These are phyloP conservation scores for Simplicillium sp. DNA, from an alignment of 2,329 filamentous ascomycete genomes.

Conservation along the genomic window DNA sequence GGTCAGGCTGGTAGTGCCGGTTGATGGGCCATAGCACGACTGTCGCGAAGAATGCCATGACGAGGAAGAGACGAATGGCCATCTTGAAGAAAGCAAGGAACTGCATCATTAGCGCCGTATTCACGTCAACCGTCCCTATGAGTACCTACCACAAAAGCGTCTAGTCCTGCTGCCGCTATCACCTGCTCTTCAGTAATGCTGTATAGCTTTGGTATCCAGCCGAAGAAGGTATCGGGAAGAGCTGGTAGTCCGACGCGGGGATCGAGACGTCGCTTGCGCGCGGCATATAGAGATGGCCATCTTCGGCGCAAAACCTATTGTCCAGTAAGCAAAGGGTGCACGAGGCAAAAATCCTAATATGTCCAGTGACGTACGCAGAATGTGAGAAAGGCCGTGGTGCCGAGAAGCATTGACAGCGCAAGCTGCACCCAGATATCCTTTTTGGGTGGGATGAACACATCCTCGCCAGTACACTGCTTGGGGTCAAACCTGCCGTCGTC, in stretches of 20 bases:
- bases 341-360: background rate
- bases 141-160: slow-evolving; percentile 74
- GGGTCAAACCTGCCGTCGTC: slow-evolving; percentile 12
- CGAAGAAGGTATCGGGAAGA: slow-evolving; percentile 76
- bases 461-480: slow-evolving; percentile 8
- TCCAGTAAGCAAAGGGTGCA: slow-evolving; percentile 2
- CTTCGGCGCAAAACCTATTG: slow-evolving; percentile 69
- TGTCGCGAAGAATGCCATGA: slow-evolving; percentile 74
- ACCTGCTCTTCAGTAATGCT: slow-evolving; percentile 82
- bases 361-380: slow-evolving; percentile 55
- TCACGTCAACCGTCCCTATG: background rate
- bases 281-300: slow-evolving; percentile 87
- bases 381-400: slow-evolving; percentile 59
- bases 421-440: slow-evolving; percentile 56
- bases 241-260: slow-evolving; percentile 55
- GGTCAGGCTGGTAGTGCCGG: slow-evolving; percentile 39
- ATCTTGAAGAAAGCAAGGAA: slow-evolving; percentile 96
- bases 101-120: slow-evolving; percentile 16
- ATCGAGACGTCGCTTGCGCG: slow-evolving; percentile 68
- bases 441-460: background rate
- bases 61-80: slow-evolving; percentile 71
- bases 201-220: slow-evolving; percentile 86
- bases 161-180: slow-evolving; percentile 79
- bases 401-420: slow-evolving; percentile 61
- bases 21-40: slow-evolving; percentile 82